Conservation (phyloP, 257 asterid species). For the Plantago major region DNA sequence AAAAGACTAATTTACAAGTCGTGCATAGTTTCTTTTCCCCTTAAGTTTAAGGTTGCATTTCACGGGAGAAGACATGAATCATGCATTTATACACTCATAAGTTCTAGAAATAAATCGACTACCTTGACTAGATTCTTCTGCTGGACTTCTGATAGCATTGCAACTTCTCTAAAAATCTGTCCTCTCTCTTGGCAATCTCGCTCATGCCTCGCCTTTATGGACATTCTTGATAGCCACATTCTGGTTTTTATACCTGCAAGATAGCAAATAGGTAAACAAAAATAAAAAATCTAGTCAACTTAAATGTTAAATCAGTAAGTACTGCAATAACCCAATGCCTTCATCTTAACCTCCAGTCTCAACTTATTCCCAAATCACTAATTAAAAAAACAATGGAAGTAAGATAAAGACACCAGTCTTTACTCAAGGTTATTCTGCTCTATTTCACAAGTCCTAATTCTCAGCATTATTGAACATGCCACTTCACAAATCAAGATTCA, state of each 20-base stretch:
- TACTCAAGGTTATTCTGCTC: too few relatives aligned
- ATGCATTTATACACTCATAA: not conserved
- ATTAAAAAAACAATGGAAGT: not conserved
- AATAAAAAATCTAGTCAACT: not conserved
- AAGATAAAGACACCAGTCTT: not conserved
- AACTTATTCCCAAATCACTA: not conserved
- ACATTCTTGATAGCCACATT: slow-evolving; percentile 77
- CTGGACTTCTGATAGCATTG: slow-evolving; percentile 75
- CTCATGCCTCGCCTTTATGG: slow-evolving; percentile 70
- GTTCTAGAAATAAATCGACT: slow-evolving; percentile 12
- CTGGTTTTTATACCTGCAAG: slow-evolving; percentile 68
- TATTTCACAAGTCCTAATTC: too few relatives aligned
- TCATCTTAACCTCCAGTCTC: not conserved
- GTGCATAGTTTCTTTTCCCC: too few relatives aligned
- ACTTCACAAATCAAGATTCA: not conserved
- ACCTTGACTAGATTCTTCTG: slow-evolving; percentile 92
- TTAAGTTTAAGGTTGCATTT: too few relatives aligned
- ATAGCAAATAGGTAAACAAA: slow-evolving; percentile 3
- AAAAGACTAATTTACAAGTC: too few relatives aligned
- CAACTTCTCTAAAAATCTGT: slow-evolving; percentile 65
- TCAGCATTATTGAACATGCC: too few relatives aligned
- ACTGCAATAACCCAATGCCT: not conserved
- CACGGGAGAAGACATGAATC: not conserved
- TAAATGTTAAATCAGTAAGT: not conserved
- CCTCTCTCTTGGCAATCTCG: slow-evolving; percentile 63